These are phyloP conservation scores for Iris pallida DNA, from an alignment of 116 monocot genomes.

Conservation along the genomic window DNA sequence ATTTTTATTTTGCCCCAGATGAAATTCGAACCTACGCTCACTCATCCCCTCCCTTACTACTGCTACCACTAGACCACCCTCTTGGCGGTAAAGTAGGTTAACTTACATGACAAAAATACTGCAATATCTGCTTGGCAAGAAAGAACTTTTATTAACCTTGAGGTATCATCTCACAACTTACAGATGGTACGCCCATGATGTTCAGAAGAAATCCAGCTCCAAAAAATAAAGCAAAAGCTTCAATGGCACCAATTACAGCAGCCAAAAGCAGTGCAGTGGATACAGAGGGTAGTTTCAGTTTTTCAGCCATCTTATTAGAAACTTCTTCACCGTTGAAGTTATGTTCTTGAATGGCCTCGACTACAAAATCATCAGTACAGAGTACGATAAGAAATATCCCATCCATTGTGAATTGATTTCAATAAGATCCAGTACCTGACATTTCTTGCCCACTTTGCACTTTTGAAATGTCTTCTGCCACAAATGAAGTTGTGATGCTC, in stretches of 20 bases:
- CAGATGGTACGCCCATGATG: conserved; percentile 76
- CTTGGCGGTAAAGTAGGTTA: too few relatives aligned
- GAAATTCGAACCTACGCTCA: too few relatives aligned
- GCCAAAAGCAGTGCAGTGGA: conserved; percentile 85
- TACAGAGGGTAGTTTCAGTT: conserved; percentile 65
- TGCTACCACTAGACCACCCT: too few relatives aligned
- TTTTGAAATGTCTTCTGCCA: conserved; percentile 93
- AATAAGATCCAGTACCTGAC: conserved; percentile 28
- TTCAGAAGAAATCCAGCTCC: conserved; percentile 74
- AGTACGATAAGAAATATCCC: conserved; percentile 1
- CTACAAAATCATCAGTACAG: conserved; percentile 11
- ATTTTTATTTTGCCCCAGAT: too few relatives aligned
- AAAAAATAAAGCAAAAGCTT: conserved; percentile 76
- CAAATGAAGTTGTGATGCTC: conserved; percentile 94
- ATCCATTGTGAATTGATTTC: neutral
- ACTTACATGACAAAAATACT: too few relatives aligned
- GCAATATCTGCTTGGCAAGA: too few relatives aligned
- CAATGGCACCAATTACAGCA: conserved; percentile 65
- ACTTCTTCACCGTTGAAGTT: conserved; percentile 11
- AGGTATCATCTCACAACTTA: conserved; percentile 27
- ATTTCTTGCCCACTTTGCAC: conserved; percentile 20
- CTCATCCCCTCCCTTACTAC: too few relatives aligned
- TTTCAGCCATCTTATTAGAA: conserved; percentile 22
- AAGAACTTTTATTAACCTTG: too few relatives aligned
- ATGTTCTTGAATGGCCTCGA: conserved; percentile 12